phyloP scores from a whole-genome alignment of 2,329 filamentous ascomycete genomes.

The Bipolaris gigantea region DNA sequence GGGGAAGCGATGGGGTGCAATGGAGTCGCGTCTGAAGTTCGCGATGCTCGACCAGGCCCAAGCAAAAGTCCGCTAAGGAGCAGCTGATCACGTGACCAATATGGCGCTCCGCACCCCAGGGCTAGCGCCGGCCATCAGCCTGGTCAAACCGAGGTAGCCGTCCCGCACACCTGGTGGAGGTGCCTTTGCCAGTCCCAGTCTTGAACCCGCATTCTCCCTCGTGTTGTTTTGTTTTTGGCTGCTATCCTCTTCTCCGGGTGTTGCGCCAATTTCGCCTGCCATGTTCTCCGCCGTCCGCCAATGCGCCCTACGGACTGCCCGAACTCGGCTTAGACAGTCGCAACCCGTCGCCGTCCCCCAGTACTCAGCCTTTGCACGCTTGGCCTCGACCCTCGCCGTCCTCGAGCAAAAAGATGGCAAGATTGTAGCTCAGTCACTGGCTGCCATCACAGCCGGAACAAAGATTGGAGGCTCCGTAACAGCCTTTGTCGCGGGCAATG shows the following conservation, averaged over 20 bases:
- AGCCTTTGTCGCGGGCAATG: conserved; percentile 81
- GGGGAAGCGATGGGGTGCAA: conserved; percentile 31
- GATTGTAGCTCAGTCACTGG: conserved; percentile 79
- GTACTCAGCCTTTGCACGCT: conserved; percentile 63
- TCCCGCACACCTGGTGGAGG: conserved; percentile 8
- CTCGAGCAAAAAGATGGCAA: conserved; percentile 92
- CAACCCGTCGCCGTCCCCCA: conserved; percentile 44
- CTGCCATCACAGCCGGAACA: conserved; percentile 81
- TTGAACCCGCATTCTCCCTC: background rate
- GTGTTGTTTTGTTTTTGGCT: background rate
- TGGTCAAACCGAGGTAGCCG: conserved; percentile 37
- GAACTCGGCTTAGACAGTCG: conserved; percentile 49
- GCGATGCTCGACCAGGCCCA: conserved; percentile 30
- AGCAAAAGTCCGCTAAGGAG: conserved; percentile 22
- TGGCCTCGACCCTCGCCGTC: conserved; percentile 86
- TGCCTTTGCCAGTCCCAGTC: conserved; percentile 6
- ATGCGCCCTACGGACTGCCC: conserved; percentile 43
- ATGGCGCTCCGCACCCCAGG: conserved; percentile 9
- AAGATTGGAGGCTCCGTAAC: conserved; percentile 85
- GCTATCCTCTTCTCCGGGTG: background rate
- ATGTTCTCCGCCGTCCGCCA: conserved; percentile 45
- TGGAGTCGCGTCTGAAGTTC: conserved; percentile 36
- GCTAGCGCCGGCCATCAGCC: conserved; percentile 24
- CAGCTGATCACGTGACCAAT: conserved; percentile 22
- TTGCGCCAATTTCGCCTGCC: conserved; percentile 8